These are phyloP conservation scores for Entoloma clypeatum DNA, from an alignment of 1,284 basidiomycete species.

Conservation along the genomic window DNA sequence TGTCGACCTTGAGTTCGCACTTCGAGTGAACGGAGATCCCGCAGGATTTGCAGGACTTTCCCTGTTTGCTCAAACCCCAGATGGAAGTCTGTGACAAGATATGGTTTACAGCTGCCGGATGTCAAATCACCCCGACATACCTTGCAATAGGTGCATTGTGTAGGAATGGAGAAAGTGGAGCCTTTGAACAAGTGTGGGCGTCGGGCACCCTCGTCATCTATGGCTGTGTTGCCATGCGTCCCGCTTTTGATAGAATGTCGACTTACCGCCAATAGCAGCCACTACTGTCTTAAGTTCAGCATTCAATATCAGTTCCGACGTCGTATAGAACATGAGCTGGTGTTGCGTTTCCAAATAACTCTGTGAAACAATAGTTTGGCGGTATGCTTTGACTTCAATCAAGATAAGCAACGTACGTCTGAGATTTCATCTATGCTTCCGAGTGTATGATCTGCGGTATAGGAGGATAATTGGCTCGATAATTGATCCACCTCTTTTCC, in stretches of 20 bases:
- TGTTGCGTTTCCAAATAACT: constrained; percentile 63
- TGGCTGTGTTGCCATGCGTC: constrained; percentile 5
- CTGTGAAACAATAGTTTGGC: constrained; percentile 35
- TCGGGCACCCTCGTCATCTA: constrained; percentile 70
- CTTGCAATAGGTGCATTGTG: constrained; percentile 77
- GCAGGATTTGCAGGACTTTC: constrained; percentile 78
- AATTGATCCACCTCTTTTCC: constrained; percentile 58
- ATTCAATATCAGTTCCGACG: constrained; percentile 49
- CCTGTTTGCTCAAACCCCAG: constrained; percentile 82
- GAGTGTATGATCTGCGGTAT: constrained; percentile 48
- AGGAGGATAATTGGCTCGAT: constrained; percentile 45
- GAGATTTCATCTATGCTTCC: constrained; percentile 62
- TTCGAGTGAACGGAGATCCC: constrained; percentile 77
- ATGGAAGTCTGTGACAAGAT: constrained; percentile 57
- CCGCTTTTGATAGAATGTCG: constrained; percentile 2
- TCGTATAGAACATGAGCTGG: constrained; percentile 52
- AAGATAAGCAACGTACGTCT: constrained; percentile 44
- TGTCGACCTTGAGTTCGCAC: constrained; percentile 86
- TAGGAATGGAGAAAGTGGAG: constrained; percentile 79
- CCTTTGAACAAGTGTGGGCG: constrained; percentile 78
- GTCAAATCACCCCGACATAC: constrained; percentile 36
- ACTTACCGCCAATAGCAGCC: constrained; percentile 61
- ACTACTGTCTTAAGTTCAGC: constrained; percentile 61
- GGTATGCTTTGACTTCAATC: constrained; percentile 5
- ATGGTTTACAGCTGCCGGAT: not conserved